Conservation (phyloP, 192 early-diverging fungal genomes). For the Chytriomyces sp. region DNA sequence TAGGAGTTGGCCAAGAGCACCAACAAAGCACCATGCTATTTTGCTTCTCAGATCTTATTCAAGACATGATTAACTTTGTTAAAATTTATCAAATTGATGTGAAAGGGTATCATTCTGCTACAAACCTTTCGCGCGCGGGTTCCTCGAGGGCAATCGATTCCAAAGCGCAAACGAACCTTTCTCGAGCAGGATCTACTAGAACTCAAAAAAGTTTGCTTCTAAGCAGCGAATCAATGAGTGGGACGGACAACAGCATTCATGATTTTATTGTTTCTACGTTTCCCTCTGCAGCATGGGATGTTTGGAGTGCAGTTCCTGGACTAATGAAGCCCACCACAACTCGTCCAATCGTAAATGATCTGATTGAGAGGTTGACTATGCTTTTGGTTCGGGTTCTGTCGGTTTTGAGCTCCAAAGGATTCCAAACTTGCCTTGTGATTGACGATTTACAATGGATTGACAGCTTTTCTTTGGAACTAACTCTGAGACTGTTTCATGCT, state of each 20-base stretch:
- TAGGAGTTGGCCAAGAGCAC: not conserved
- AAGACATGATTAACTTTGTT: not conserved
- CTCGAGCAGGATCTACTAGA: no score
- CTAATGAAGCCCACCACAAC: not conserved
- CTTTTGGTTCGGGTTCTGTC: not conserved
- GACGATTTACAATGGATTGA: not conserved
- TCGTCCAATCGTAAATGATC: not conserved
- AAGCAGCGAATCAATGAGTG: not conserved
- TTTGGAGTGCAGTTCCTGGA: not conserved
- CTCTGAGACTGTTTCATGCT: not conserved
- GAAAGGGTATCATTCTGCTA: no score
- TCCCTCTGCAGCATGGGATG: not conserved
- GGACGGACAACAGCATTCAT: not conserved
- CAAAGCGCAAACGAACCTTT: no score
- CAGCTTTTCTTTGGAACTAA: not conserved
- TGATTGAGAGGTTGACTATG: not conserved
- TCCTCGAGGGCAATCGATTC: no score
- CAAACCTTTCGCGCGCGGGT: no score
- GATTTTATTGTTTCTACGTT: not conserved
- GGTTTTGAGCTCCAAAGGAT: not conserved
- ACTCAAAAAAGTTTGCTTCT: no score
- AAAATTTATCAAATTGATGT: no score
- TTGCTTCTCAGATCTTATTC: not conserved
- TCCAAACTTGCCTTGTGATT: not conserved
- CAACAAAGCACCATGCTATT: not conserved